Percentiles rank a stretch among this genome's conserved stretches.
phyloP scores from a whole-genome alignment of 2,329 filamentous ascomycete genomes.

The Aspergillus tamarii region DNA sequence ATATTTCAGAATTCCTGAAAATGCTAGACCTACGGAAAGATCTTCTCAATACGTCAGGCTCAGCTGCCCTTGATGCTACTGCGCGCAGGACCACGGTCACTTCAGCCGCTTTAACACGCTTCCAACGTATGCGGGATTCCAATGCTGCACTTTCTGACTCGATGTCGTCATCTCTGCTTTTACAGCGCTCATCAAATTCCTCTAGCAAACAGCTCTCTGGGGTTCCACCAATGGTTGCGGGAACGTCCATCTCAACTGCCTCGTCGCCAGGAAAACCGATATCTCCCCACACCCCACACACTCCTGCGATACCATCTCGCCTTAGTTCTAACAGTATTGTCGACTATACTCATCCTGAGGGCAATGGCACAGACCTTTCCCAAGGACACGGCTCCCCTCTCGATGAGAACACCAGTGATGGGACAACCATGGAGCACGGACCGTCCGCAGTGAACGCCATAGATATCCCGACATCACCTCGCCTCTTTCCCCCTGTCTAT shows the following conservation, averaged over 20 bases:
- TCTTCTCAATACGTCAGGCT: conserved; percentile 69
- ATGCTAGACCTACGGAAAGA: conserved; percentile 86
- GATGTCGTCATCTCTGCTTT: conserved; percentile 83
- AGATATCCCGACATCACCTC: conserved; percentile 53
- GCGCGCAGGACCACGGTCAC: conserved; percentile 78
- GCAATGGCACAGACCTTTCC: conserved; percentile 32
- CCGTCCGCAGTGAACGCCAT: conserved; percentile 48
- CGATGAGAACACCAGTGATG: conserved; percentile 42
- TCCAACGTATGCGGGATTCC: conserved; percentile 85
- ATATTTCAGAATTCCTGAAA: conserved; percentile 91
- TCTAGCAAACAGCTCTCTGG: conserved; percentile 72
- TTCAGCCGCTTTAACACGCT: conserved; percentile 78
- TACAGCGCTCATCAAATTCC: conserved; percentile 81
- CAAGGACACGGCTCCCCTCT: conserved; percentile 35
- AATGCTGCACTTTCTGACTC: conserved; percentile 89
- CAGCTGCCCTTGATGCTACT: conserved; percentile 63
- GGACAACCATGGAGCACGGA: conserved; percentile 34
- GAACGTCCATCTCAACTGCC: conserved; percentile 77
- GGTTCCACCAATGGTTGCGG: conserved; percentile 62
- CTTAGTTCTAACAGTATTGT: conserved; percentile 87
- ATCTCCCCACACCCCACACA: conserved; percentile 88
- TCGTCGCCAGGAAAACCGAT: conserved; percentile 89
- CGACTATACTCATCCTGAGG: conserved; percentile 60
- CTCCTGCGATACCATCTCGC: conserved; percentile 90
- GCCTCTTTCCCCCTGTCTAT: conserved; percentile 43